A percentile compares a stretch with the other conserved stretches of the same genome.
These are phyloP conservation scores for Hanseniaspora lachancei DNA, from an alignment of 805 yeast genomes.

Conservation along the genomic window DNA sequence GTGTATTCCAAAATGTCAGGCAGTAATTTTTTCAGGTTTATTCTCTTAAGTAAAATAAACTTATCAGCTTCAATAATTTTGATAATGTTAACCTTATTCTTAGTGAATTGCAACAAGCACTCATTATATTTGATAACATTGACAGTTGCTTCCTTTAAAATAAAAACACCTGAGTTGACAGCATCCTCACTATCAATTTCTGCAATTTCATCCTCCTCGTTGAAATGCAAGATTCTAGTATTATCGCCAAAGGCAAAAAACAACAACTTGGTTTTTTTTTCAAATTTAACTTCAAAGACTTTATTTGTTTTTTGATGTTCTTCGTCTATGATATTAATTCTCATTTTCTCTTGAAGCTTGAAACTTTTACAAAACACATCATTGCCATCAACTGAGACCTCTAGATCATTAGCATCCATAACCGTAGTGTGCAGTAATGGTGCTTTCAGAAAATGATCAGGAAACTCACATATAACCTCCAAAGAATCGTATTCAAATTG, in stretches of 20 bases:
- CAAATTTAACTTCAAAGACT: background rate
- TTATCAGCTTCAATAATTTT: conserved; percentile 3
- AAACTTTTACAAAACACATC: background rate
- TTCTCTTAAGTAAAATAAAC: background rate
- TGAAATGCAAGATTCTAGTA: conserved; percentile 8
- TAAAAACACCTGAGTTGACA: conserved; percentile 6
- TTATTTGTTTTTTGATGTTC: background rate
- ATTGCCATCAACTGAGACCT: background rate
- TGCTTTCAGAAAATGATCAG: background rate
- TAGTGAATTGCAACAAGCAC: conserved; percentile 4
- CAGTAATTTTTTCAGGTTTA: background rate
- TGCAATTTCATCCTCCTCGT: conserved; percentile 6
- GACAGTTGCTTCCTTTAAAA: conserved; percentile 4
- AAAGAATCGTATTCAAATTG: background rate
- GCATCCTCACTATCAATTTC: conserved; percentile 8
- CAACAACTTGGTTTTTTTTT: background rate
- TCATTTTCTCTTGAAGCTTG: conserved; percentile 4
- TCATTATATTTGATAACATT: background rate
- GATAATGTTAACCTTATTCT: background rate
- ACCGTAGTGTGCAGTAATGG: background rate
- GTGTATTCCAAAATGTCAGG: conserved; percentile 9
- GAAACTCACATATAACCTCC: background rate
- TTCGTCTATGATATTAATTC: conserved; percentile 1
- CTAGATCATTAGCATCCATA: background rate
- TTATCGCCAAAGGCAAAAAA: background rate